phyloP scores from a whole-genome alignment of 192 early-diverging fungal genomes.

The Coemansia sp. region DNA sequence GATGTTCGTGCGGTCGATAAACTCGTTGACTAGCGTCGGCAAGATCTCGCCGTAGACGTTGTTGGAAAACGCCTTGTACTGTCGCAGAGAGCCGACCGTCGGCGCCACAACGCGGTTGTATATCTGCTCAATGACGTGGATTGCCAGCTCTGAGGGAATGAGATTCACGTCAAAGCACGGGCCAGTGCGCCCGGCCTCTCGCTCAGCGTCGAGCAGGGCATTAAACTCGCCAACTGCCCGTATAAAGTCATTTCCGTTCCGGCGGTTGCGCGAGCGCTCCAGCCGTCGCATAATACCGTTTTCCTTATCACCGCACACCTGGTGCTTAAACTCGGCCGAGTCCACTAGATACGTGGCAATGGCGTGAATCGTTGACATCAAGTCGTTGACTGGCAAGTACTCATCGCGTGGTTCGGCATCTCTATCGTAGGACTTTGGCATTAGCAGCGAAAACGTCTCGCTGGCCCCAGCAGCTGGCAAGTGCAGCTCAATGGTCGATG shows the following conservation, averaged over 20 bases:
- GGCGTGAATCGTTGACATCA: conserved; percentile 68
- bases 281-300: conserved; percentile 76
- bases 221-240: conserved; percentile 78
- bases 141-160: conserved; percentile 70
- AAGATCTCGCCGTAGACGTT: conserved; percentile 98
- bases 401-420: conserved; percentile 63
- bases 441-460: conserved; percentile 48
- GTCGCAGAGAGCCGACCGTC: conserved; percentile 69
- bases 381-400: conserved; percentile 84
- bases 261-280: conserved; percentile 76
- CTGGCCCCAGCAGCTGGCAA: conserved; percentile 26
- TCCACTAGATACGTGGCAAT: conserved; percentile 68
- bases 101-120: conserved; percentile 89
- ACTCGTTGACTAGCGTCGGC: conserved; percentile 78
- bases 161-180: conserved; percentile 35
- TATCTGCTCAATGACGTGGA: conserved; percentile 85
- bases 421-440: conserved; percentile 45
- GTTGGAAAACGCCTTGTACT: conserved; percentile 89
- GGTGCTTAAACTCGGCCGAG: conserved; percentile 42
- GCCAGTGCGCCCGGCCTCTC: conserved; percentile 25
- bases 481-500: conserved; percentile 27
- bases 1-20: conserved; percentile 76
- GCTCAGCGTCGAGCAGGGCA: conserved; percentile 57
- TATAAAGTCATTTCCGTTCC: conserved; percentile 68
- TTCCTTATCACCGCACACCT: conserved; percentile 66